Percentiles rank a stretch among this genome's conserved stretches.
Evolutionary conservation across 371 early-diverging fungal species (phyloP).

Genomic region (Rozella allomycis): DNA sequence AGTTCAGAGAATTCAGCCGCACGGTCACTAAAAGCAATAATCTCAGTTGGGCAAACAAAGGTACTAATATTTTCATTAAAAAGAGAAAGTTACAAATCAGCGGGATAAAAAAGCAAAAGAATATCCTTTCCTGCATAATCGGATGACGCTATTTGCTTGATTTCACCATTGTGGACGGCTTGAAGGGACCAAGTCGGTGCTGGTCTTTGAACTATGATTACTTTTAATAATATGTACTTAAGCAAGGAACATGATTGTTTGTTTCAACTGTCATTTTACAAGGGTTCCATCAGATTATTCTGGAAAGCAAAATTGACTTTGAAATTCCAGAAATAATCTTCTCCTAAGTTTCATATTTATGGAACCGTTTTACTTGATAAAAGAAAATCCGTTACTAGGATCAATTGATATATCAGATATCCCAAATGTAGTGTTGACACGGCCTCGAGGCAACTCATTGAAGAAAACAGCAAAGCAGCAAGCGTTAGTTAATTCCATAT

Average conservation of each 20-base stretch:
- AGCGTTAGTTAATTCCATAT: too few species aligned
- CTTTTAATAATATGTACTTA: neutral
- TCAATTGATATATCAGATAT: too few species aligned
- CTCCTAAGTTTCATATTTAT: neutral
- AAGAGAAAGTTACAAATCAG: constrained; percentile 14
- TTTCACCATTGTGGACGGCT: neutral
- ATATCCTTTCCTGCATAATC: constrained; percentile 21
- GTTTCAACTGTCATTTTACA: neutral
- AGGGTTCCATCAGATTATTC: neutral
- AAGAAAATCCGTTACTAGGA: neutral
- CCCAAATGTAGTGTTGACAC: too few species aligned
- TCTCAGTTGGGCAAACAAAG: constrained; percentile 39
- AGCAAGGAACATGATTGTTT: neutral
- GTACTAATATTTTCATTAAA: constrained; percentile 5
- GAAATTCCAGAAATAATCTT: neutral
- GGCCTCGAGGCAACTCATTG: neutral
- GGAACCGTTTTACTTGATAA: neutral
- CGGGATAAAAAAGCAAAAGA: constrained; percentile 67
- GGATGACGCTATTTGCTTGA: neutral
- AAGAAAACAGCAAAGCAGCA: too few species aligned
- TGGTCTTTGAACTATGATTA: neutral
- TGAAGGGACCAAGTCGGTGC: neutral
- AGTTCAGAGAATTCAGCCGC: constrained; percentile 52
- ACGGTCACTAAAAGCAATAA: constrained; percentile 64
- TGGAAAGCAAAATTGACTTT: neutral